These are phyloP conservation scores for Gossypium thurberi DNA, from an alignment of 345 rosid genomes.

Conservation along the genomic window DNA sequence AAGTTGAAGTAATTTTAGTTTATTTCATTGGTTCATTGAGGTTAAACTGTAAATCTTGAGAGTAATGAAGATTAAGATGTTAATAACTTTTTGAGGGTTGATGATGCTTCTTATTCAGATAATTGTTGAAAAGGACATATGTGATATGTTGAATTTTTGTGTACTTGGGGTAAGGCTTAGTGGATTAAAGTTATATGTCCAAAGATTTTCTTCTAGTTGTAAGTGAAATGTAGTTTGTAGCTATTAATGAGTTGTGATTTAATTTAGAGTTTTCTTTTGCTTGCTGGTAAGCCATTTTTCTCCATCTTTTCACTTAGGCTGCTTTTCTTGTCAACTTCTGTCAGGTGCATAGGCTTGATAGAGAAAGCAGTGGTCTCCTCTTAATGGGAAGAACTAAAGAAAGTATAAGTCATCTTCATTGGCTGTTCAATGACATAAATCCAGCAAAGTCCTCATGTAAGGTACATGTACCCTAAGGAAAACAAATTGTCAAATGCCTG, in stretches of 20 bases:
- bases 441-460: slow-evolving; percentile 44
- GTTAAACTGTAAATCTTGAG: not conserved
- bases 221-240: not conserved
- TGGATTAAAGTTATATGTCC: not conserved
- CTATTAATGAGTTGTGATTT: not conserved
- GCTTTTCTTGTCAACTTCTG: slow-evolving; percentile 12
- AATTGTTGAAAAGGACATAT: not conserved
- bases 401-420: slow-evolving; percentile 58
- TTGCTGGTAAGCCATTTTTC: not conserved
- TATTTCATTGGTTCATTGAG: not conserved
- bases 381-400: slow-evolving; percentile 78
- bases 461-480: slow-evolving; percentile 31
- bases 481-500: not conserved
- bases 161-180: not conserved
- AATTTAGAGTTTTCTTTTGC: not conserved
- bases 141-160: not conserved
- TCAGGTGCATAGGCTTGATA: slow-evolving; percentile 90
- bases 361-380: slow-evolving; percentile 86
- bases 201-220: not conserved
- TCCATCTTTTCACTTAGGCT: not conserved
- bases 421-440: slow-evolving; percentile 53
- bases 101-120: not conserved
- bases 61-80: not conserved
- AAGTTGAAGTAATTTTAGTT: not conserved
- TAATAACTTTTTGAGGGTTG: not conserved